Conservation (phyloP, 2,329 filamentous ascomycete genomes). For the Mariannaea sp. region DNA sequence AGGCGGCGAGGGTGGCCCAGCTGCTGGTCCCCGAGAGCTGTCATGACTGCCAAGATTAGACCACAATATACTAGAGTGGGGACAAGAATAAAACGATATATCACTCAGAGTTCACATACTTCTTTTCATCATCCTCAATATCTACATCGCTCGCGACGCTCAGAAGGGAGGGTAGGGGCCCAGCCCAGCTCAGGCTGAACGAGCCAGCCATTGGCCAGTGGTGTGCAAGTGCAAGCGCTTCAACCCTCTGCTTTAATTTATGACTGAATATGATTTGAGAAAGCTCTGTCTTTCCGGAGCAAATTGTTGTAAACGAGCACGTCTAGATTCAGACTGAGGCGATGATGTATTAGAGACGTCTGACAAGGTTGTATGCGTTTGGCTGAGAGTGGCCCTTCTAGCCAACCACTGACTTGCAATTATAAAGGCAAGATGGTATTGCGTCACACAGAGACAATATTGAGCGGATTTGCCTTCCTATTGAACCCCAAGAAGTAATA, state of each 20-base stretch:
- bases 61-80: background rate
- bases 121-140: slow-evolving; percentile 6
- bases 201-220: slow-evolving; percentile 17
- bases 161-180: slow-evolving; percentile 22
- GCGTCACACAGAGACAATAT: slow-evolving; percentile 6
- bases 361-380: background rate
- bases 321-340: background rate
- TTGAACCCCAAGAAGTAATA: slow-evolving; percentile 20
- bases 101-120: slow-evolving; percentile 8
- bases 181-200: slow-evolving; percentile 18
- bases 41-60: background rate
- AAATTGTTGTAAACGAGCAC: background rate
- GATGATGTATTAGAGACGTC: background rate
- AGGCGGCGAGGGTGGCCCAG: slow-evolving; percentile 4
- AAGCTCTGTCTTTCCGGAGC: background rate
- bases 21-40: background rate
- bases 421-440: slow-evolving; percentile 5
- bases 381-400: background rate
- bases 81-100: background rate
- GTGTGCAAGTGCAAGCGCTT: background rate
- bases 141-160: slow-evolving; percentile 9
- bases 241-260: too few relatives aligned
- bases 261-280: background rate
- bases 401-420: background rate
- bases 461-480: slow-evolving; percentile 11